Base-by-base conservation (phyloP, 2,329 filamentous ascomycete genomes). In the Saccharata proteae region DNA sequence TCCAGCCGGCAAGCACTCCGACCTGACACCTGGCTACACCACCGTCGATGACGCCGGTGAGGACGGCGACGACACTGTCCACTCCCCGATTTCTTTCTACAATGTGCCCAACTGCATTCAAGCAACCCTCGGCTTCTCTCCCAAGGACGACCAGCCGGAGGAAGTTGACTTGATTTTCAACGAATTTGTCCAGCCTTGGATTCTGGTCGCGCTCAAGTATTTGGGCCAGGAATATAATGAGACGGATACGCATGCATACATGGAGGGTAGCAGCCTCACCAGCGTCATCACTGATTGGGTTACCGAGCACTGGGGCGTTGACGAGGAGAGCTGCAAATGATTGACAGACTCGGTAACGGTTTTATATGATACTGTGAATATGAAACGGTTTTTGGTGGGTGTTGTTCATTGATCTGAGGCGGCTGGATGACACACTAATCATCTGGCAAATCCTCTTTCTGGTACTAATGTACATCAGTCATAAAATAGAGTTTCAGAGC, bases 1-100 rank as follows among this genome's bases (percentile, higher is more conserved):
- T 4, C 9, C 14, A 16, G 48, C 43, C 16, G 40, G 47, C n/a
- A 47, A 60, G 25, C 60, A 61, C 3, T 30, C 22, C 11, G 50
- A 59, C 24, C 59, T 80, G 1, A 64, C 68, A n/a, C 77, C 76
- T 0, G 90, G 90, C 2, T 96, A 96, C 59, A 94, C 82, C 0
- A 98, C 90, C 8, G 66, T 67, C 34, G 90, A 98, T 48, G 88
- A 93, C 46, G 70, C 75, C 4, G 84, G 86, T 29, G 58, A 59
- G 4, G 82, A 93, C 42, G 90, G 90, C 24, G 90, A 98, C 49
- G 90, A 98, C 49, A 93, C 88, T 0, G 54, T 92, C 2, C 90
- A 94, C 52, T 63, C 71, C 11, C 64, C 70, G 1, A 75, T 96
- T 40, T 64, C 68, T 18, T 85, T 81, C 50, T 88, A 86, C 55